Evolutionary conservation across 1,139 yeast genomes (phyloP).

Genomic region (Geotrichum europaeum): DNA sequence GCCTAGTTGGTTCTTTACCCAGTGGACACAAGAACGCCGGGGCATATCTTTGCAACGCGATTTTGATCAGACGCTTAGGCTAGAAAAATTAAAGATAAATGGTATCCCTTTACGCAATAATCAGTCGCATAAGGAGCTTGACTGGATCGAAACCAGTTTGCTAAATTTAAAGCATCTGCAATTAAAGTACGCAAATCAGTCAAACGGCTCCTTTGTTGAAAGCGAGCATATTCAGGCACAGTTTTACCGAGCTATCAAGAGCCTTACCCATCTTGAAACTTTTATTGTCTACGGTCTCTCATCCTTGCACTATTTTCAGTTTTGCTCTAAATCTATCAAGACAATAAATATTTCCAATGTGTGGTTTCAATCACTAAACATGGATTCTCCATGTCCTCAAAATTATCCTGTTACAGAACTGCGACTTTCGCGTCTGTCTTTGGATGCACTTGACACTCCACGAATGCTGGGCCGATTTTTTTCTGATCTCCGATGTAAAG

Average conservation of each 20-base stretch:
- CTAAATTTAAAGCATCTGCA: background rate
- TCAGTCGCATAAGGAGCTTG: background rate
- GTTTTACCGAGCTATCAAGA: background rate
- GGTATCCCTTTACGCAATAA: background rate
- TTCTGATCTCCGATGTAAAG: constrained; percentile 7
- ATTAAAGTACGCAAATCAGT: background rate
- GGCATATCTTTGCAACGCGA: background rate
- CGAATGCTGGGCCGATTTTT: background rate
- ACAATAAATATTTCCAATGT: background rate
- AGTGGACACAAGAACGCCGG: background rate
- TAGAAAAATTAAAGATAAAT: background rate
- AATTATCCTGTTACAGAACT: background rate
- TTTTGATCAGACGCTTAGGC: background rate
- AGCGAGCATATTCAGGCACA: background rate
- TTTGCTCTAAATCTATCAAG: background rate
- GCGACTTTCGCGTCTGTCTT: background rate
- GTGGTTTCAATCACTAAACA: background rate
- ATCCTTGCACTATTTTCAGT: background rate
- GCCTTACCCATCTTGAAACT: background rate
- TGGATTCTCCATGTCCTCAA: background rate
- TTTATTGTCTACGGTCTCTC: background rate
- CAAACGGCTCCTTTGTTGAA: background rate
- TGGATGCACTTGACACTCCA: background rate
- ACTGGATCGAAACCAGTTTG: background rate
- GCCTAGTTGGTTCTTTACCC: constrained; percentile 7